These are phyloP conservation scores for Solanum dulcamara DNA, from an alignment of 257 asterid species.

Conservation along the genomic window DNA sequence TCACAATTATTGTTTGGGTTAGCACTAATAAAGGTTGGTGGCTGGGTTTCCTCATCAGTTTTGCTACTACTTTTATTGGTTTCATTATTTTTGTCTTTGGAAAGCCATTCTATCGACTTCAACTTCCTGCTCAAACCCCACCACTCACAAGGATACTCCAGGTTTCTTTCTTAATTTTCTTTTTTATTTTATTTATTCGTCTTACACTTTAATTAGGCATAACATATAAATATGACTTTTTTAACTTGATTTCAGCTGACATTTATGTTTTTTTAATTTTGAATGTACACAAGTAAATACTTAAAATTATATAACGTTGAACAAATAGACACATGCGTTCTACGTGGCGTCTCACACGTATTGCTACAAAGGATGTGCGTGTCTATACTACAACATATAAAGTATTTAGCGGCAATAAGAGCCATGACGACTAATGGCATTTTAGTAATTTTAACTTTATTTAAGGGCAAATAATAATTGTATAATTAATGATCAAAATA, in stretches of 20 bases:
- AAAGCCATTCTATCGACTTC: constrained; percentile 27
- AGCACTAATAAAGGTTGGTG: constrained; percentile 52
- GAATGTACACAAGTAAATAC: no score
- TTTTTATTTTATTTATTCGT: background rate
- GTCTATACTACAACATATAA: background rate
- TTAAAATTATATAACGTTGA: background rate
- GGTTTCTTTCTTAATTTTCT: constrained; percentile 5
- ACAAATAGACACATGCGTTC: background rate
- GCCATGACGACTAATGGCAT: no score
- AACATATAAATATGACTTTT: no score
- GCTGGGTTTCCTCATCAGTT: constrained; percentile 34
- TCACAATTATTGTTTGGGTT: constrained; percentile 49
- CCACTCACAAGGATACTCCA: constrained; percentile 28
- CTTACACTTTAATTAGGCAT: background rate
- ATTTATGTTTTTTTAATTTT: background rate
- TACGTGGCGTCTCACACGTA: background rate
- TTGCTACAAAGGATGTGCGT: background rate
- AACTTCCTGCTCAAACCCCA: constrained; percentile 24
- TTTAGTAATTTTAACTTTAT: no score
- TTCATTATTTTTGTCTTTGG: constrained; percentile 34
- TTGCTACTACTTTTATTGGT: constrained; percentile 25
- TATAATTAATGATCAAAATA: no score
- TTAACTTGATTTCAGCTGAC: no score
- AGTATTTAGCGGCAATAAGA: no score
- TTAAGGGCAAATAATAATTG: no score